phyloP scores from a whole-genome alignment of 2,329 filamentous ascomycete genomes.

The Ascosphaera apis region DNA sequence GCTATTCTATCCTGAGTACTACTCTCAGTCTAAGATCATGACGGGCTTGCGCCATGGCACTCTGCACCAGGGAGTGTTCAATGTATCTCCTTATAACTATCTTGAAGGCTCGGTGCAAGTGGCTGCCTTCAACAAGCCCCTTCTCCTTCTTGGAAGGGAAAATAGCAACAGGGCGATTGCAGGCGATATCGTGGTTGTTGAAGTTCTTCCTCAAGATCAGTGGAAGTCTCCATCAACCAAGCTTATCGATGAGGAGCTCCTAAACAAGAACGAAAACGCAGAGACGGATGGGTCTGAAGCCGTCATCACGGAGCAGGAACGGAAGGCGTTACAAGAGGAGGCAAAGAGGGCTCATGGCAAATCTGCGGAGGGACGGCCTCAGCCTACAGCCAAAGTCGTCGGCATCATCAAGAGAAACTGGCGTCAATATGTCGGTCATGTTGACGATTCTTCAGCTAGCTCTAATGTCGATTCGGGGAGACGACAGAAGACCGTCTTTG shows the following conservation, averaged over 20 bases:
- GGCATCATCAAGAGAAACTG: constrained; percentile 90
- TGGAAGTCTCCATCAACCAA: constrained; percentile 95
- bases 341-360: constrained; percentile 66
- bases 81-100: constrained; percentile 94
- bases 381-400: constrained; percentile 80
- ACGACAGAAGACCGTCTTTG: constrained; percentile 77
- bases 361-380: constrained; percentile 49
- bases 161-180: constrained; percentile 90
- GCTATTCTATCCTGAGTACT: constrained; percentile 74
- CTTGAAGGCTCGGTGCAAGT: constrained; percentile 82
- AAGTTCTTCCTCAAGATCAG: constrained; percentile 78
- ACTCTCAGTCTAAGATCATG: constrained; percentile 74
- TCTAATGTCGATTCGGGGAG: constrained; percentile 51
- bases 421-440: constrained; percentile 91
- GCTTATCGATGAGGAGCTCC: constrained; percentile 77
- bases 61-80: constrained; percentile 86
- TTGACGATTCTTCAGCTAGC: constrained; percentile 67
- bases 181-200: constrained; percentile 79
- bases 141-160: constrained; percentile 74
- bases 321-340: constrained; percentile 69
- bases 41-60: constrained; percentile 75
- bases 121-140: constrained; percentile 66
- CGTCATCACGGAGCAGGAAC: constrained; percentile 73
- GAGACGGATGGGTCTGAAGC: constrained; percentile 50
- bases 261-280: constrained; percentile 84